A percentile compares a stretch with the other conserved stretches of the same genome.
Conservation (phyloP, 805 yeast species). For the Kodamaea sagamina region DNA sequence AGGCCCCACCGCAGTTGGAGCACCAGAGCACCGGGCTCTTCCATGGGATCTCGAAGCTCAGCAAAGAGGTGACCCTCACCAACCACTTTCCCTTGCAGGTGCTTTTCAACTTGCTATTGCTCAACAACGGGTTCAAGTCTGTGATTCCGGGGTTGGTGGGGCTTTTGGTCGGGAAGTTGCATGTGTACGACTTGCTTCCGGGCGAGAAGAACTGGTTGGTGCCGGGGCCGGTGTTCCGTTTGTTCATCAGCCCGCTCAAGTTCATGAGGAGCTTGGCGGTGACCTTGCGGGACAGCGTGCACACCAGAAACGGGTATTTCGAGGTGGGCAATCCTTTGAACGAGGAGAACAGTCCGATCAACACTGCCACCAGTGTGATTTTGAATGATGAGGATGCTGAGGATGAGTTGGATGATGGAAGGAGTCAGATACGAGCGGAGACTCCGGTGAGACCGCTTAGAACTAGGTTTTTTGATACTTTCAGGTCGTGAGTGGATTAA, state of each 20-base stretch:
- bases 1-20: neutral
- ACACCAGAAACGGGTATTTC: slow-evolving; percentile 3
- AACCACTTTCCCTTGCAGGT: slow-evolving; percentile 45
- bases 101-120: slow-evolving; percentile 33
- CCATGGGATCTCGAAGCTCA: neutral
- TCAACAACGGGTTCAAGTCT: slow-evolving; percentile 41
- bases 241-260: slow-evolving; percentile 30
- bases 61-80: slow-evolving; percentile 28
- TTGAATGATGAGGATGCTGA: slow-evolving; percentile 23
- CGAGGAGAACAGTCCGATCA: slow-evolving; percentile 20
- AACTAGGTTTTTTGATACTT: slow-evolving; percentile 60
- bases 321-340: slow-evolving; percentile 14
- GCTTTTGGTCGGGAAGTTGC: slow-evolving; percentile 38
- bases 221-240: slow-evolving; percentile 28
- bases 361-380: slow-evolving; percentile 11
- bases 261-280: slow-evolving; percentile 1
- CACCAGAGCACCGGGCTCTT: neutral
- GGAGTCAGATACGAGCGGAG: slow-evolving; percentile 45
- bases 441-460: slow-evolving; percentile 65
- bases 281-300: neutral
- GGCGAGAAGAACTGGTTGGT: slow-evolving; percentile 38
- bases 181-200: slow-evolving; percentile 36
- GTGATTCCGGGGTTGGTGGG: slow-evolving; percentile 41
- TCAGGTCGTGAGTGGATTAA: slow-evolving; percentile 41
- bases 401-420: slow-evolving; percentile 25